Evolutionary conservation across 345 rosid genomes (phyloP).

Genomic region (Brassica napus): Da-Ae NC_063445.1:21916001-21916500

Average conservation of each 20-base stretch:
- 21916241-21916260: not conserved
- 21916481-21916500: too few species aligned
- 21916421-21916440: too few species aligned
- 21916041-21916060: conserved; percentile 35
- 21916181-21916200: conserved; percentile 2
- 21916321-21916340: too few species aligned
- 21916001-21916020: conserved; percentile 37
- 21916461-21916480: too few species aligned
- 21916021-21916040: conserved; percentile 32
- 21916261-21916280: too few species aligned
- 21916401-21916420: too few species aligned
- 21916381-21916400: too few species aligned
- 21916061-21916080: not conserved
- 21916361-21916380: too few species aligned
- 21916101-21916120: not conserved
- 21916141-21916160: not conserved
- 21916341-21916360: too few species aligned
- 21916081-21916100: not conserved
- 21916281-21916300: too few species aligned
- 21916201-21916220: not conserved
- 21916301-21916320: too few species aligned
- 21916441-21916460: too few species aligned
- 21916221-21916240: not conserved
- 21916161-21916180: not conserved
- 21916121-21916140: not conserved